Percentiles rank a stretch among this genome's conserved stretches.
phyloP scores from a whole-genome alignment of 306 rosid genomes.

The Begonia peltatifolia region DNA sequence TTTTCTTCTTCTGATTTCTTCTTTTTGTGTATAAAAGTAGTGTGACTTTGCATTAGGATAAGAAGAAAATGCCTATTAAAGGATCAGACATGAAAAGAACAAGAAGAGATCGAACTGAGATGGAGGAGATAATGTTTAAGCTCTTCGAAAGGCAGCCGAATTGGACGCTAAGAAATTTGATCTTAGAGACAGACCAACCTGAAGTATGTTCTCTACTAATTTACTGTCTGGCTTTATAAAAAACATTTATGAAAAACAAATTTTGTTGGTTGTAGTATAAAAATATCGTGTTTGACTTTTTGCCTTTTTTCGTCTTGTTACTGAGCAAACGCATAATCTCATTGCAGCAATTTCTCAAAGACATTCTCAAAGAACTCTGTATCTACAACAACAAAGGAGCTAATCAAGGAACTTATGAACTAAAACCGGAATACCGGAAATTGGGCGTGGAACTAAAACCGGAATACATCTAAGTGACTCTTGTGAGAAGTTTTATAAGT shows the following conservation, averaged over 20 bases:
- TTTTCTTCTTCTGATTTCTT: neutral
- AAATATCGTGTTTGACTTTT: too few relatives aligned
- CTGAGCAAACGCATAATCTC: neutral
- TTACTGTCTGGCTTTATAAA: too few relatives aligned
- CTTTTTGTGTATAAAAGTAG: neutral
- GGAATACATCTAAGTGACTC: slow-evolving; percentile 8
- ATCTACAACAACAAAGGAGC: slow-evolving; percentile 84
- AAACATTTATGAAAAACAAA: too few relatives aligned
- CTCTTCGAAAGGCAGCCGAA: slow-evolving; percentile 67
- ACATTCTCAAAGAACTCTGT: slow-evolving; percentile 73
- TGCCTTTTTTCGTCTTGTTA: too few relatives aligned
- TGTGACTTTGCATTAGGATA: slow-evolving; percentile 38
- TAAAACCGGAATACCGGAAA: slow-evolving; percentile 86
- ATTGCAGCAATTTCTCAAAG: slow-evolving; percentile 88
- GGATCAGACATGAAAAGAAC: slow-evolving; percentile 54
- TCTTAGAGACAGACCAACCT: slow-evolving; percentile 86
- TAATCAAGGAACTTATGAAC: slow-evolving; percentile 80
- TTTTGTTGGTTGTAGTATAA: too few relatives aligned
- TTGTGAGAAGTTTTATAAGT: too few relatives aligned
- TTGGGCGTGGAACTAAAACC: slow-evolving; percentile 25
- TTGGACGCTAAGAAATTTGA: slow-evolving; percentile 66
- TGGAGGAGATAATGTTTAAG: slow-evolving; percentile 78
- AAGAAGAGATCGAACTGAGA: slow-evolving; percentile 34
- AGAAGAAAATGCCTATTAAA: slow-evolving; percentile 41
- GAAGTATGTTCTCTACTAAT: slow-evolving; percentile 39